Evolutionary conservation across 1,284 basidiomycete species (phyloP).

Genomic region (Calocybe gambosa): DNA sequence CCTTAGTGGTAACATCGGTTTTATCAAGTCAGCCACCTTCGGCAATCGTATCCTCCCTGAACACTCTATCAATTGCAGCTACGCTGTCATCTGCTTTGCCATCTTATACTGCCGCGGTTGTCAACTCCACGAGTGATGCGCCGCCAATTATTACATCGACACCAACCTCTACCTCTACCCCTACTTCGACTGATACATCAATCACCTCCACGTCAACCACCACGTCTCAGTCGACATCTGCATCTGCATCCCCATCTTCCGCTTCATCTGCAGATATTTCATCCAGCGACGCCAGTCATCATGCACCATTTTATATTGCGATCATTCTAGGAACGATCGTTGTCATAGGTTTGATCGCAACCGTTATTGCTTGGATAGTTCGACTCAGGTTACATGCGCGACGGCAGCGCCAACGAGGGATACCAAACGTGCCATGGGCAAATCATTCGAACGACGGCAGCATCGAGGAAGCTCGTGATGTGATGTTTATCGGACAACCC

Average conservation of each 20-base stretch:
- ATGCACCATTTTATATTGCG: conserved; percentile 37
- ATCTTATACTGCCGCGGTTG: too few relatives aligned
- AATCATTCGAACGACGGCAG: conserved; percentile 16
- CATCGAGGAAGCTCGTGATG: conserved; percentile 21
- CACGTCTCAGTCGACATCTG: not conserved
- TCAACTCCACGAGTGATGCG: too few relatives aligned
- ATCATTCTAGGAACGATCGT: conserved; percentile 38
- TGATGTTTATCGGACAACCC: conserved; percentile 14
- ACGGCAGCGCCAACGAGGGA: conserved; percentile 22
- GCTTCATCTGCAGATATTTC: conserved; percentile 2
- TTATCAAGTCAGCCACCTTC: too few relatives aligned
- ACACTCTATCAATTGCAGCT: too few relatives aligned
- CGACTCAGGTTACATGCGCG: conserved; percentile 30
- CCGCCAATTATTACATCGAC: too few relatives aligned
- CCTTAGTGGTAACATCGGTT: too few relatives aligned
- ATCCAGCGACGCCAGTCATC: conserved; percentile 19
- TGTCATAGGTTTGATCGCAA: conserved; percentile 31
- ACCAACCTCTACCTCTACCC: too few relatives aligned
- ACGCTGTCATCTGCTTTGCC: too few relatives aligned
- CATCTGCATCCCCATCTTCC: conserved; percentile 4
- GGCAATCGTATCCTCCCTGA: too few relatives aligned
- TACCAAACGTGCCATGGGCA: conserved; percentile 30
- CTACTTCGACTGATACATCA: too few relatives aligned
- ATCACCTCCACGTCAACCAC: not conserved
- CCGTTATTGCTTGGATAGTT: conserved; percentile 34